Percentiles rank a stretch among this genome's conserved stretches.
Evolutionary conservation across 2,329 filamentous ascomycete species (phyloP).

Genomic region (Knoxdaviesia capensis): DNA sequence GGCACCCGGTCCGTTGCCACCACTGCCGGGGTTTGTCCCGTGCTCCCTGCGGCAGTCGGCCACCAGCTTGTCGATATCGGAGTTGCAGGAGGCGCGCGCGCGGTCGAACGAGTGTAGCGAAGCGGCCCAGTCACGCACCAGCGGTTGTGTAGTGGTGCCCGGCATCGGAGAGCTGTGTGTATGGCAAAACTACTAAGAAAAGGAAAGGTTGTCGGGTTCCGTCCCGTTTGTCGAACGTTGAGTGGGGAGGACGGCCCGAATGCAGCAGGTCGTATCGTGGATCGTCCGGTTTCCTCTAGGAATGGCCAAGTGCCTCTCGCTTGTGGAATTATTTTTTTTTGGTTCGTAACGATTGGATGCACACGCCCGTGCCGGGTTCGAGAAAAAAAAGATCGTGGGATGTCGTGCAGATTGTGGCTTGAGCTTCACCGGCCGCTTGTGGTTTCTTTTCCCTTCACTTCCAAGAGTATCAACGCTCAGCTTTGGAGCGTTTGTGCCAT

Average conservation of each 20-base stretch:
- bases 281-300: not conserved
- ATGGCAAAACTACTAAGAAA: too few species aligned
- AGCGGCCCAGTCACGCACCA: slow-evolving; percentile 5
- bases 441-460: too few species aligned
- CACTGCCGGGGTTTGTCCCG: slow-evolving; percentile 9
- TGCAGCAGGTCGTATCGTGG: not conserved
- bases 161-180: not conserved
- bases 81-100: slow-evolving; percentile 13
- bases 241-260: not conserved
- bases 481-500: too few species aligned
- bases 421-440: too few species aligned
- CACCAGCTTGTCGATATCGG: slow-evolving; percentile 21
- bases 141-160: slow-evolving; percentile 1
- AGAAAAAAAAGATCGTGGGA: too few species aligned
- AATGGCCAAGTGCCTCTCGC: not conserved
- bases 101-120: slow-evolving; percentile 4
- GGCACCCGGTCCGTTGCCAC: too few species aligned
- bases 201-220: not conserved
- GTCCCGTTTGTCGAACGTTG: not conserved
- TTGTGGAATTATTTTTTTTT: too few species aligned
- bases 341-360: too few species aligned
- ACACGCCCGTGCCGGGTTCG: too few species aligned
- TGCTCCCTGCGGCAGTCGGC: slow-evolving; percentile 21
- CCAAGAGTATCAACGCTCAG: too few species aligned
- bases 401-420: too few species aligned